Percentiles rank a stretch among this genome's conserved stretches.
phyloP scores from a whole-genome alignment of 805 yeast genomes.

The Cephaloascus fragrans region DNA sequence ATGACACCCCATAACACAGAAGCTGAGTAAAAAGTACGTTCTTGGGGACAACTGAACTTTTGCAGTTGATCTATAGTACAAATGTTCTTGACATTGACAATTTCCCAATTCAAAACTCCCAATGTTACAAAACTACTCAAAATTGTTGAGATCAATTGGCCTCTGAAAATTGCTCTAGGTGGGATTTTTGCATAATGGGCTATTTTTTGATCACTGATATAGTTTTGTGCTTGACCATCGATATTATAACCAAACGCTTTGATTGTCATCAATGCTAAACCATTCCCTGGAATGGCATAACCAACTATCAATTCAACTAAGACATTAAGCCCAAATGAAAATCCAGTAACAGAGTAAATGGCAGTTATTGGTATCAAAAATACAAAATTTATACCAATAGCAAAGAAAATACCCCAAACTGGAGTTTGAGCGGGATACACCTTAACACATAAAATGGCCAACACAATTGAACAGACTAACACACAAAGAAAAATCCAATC shows the following conservation, averaged over 20 bases:
- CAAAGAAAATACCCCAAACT: constrained; percentile 49
- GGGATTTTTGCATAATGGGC: constrained; percentile 53
- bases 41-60: constrained; percentile 10
- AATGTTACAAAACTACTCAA: constrained; percentile 26
- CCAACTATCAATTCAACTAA: constrained; percentile 49
- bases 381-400: constrained; percentile 37
- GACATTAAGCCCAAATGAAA: constrained; percentile 37
- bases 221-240: constrained; percentile 55
- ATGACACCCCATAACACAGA: constrained; percentile 34
- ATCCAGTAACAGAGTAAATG: constrained; percentile 38
- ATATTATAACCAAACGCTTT: constrained; percentile 49
- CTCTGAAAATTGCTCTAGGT: constrained; percentile 48
- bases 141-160: constrained; percentile 22
- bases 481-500: constrained; percentile 38
- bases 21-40: constrained; percentile 24
- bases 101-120: constrained; percentile 32
- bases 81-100: constrained; percentile 21
- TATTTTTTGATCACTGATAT: constrained; percentile 43
- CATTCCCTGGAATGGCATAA: constrained; percentile 47
- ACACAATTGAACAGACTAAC: constrained; percentile 19
- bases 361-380: constrained; percentile 45
- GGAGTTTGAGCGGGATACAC: constrained; percentile 42
- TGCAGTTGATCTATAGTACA: constrained; percentile 18
- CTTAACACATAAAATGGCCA: constrained; percentile 32
- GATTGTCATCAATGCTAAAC: constrained; percentile 40